Evolutionary conservation across 1,284 basidiomycete genomes (phyloP).

Genomic region (Naganishia albida): DNA sequence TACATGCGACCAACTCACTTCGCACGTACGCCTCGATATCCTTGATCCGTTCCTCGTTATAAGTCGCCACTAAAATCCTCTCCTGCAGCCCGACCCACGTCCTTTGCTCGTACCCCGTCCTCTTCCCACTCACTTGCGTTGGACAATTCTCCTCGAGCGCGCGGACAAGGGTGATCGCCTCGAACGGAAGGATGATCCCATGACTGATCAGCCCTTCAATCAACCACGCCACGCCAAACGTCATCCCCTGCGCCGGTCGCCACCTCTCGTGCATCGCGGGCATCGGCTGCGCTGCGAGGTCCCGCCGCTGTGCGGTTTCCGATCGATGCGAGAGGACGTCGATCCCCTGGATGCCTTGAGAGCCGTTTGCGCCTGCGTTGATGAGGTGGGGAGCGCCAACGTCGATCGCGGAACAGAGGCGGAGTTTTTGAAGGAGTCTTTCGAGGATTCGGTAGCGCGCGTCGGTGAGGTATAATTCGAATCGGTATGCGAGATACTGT

Average conservation of each 20-base stretch:
- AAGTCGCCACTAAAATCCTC: slow-evolving; percentile 46
- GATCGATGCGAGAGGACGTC: slow-evolving; percentile 20
- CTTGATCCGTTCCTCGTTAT: slow-evolving; percentile 46
- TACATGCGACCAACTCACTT: slow-evolving; percentile 6
- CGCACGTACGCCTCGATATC: slow-evolving; percentile 38
- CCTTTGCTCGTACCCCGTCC: neutral
- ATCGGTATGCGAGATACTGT: slow-evolving; percentile 29
- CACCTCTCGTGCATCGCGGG: slow-evolving; percentile 13
- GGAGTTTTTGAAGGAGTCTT: slow-evolving; percentile 12
- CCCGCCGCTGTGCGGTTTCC: slow-evolving; percentile 11
- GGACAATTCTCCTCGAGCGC: slow-evolving; percentile 37
- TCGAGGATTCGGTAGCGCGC: slow-evolving; percentile 9
- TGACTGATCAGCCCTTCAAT: slow-evolving; percentile 51
- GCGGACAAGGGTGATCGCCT: slow-evolving; percentile 35
- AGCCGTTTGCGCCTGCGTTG: slow-evolving; percentile 6
- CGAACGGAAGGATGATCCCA: slow-evolving; percentile 44
- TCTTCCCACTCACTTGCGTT: neutral
- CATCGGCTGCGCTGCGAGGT: slow-evolving; percentile 1
- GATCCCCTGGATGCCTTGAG: neutral
- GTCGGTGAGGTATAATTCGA: slow-evolving; percentile 25
- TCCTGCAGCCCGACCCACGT: slow-evolving; percentile 36
- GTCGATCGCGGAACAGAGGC: slow-evolving; percentile 12
- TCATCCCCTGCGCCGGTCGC: slow-evolving; percentile 29
- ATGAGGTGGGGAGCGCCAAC: neutral
- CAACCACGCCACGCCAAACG: slow-evolving; percentile 44